A percentile compares a stretch with the other conserved stretches of the same genome.
Conservation (phyloP, 805 yeast genomes). For the Myxozyma neglecta region DNA sequence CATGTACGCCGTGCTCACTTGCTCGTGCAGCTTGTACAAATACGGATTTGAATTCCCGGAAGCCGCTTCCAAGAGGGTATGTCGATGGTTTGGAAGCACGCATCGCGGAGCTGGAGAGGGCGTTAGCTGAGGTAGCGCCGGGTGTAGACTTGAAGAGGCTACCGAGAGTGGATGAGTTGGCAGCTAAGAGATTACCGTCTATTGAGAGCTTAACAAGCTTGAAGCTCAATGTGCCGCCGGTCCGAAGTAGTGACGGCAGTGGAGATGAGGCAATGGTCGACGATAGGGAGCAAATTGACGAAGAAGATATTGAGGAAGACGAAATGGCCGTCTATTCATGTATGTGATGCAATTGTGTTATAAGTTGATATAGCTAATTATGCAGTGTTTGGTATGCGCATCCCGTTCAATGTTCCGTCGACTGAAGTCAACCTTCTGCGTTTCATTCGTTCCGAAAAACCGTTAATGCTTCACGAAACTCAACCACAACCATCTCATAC, state of each 20-base stretch:
- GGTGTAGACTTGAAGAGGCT: conserved; percentile 14
- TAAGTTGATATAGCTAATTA: too few relatives aligned
- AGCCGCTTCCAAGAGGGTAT: conserved; percentile 31
- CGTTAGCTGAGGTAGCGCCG: conserved; percentile 8
- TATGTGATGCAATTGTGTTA: too few relatives aligned
- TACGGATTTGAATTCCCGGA: conserved; percentile 29
- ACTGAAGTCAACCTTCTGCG: too few relatives aligned
- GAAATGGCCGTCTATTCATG: too few relatives aligned
- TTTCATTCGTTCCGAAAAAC: too few relatives aligned
- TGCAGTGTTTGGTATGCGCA: too few relatives aligned
- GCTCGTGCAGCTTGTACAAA: conserved; percentile 32
- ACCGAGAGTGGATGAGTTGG: conserved; percentile 9
- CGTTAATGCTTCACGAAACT: conserved; percentile 3
- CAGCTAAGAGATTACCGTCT: conserved; percentile 14
- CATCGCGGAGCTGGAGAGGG: conserved; percentile 14
- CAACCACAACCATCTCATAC: conserved; percentile 25
- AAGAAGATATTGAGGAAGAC: too few relatives aligned
- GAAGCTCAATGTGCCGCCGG: not conserved
- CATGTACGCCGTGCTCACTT: conserved; percentile 30
- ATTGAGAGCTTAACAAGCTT: conserved; percentile 23
- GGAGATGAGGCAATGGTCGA: conserved; percentile 20
- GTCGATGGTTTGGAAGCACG: conserved; percentile 10
- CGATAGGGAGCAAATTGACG: not conserved
- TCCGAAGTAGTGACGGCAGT: conserved; percentile 5
- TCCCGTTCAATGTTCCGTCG: too few relatives aligned